phyloP scores from a whole-genome alignment of 1,284 basidiomycete species.

The Baeospora myosura region DNA sequence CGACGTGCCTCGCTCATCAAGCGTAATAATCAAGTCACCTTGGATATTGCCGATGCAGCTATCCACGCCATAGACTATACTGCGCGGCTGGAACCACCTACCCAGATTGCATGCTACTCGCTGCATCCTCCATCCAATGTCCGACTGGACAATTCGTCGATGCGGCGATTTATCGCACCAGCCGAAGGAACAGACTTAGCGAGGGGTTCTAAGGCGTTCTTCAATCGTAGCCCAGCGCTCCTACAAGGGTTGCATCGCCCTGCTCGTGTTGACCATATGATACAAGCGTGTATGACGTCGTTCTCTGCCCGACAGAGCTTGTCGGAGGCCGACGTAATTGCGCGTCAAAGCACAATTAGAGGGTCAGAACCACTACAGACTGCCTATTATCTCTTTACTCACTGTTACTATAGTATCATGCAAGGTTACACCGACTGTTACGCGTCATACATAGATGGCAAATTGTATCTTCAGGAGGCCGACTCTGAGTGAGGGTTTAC shows the following conservation, averaged over 20 bases:
- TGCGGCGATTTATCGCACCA: slow-evolving; percentile 5
- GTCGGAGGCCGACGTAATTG: slow-evolving; percentile 15
- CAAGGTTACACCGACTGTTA: slow-evolving; percentile 11
- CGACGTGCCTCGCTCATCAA: not conserved
- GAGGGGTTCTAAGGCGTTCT: not conserved
- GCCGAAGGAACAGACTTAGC: not conserved
- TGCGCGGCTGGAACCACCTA: slow-evolving; percentile 1
- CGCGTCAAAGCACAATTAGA: slow-evolving; percentile 10
- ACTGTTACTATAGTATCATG: slow-evolving; percentile 6
- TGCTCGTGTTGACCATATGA: slow-evolving; percentile 8
- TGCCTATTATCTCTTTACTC: slow-evolving; percentile 5
- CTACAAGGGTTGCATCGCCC: not conserved
- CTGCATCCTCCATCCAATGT: not conserved
- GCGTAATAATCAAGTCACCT: not conserved
- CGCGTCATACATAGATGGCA: slow-evolving; percentile 15
- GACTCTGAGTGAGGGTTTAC: not conserved
- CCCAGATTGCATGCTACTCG: slow-evolving; percentile 9
- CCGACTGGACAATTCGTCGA: slow-evolving; percentile 3
- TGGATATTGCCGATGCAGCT: not conserved
- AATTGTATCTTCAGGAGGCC: slow-evolving; percentile 14
- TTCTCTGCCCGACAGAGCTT: slow-evolving; percentile 6
- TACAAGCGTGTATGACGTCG: slow-evolving; percentile 11
- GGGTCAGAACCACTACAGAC: slow-evolving; percentile 8
- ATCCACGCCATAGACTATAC: not conserved
- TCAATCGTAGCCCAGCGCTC: not conserved